These are phyloP conservation scores for Ottelia alismoides DNA, from an alignment of 106 monocot genomes.

Conservation along the genomic window DNA sequence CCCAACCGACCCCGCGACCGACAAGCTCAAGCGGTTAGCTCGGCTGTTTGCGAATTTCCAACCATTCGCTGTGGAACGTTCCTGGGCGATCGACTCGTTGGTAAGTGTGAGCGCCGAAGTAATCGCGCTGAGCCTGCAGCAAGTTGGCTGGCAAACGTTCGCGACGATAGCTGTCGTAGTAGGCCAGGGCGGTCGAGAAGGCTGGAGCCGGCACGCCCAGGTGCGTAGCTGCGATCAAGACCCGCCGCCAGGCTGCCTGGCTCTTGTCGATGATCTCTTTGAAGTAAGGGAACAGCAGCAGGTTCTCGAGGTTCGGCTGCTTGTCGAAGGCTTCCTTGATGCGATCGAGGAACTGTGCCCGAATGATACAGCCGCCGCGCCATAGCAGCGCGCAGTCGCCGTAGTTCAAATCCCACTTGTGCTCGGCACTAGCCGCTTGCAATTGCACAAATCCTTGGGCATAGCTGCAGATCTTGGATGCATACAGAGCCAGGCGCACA, in stretches of 20 bases:
- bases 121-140: constrained; percentile 21
- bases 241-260: constrained; percentile 19
- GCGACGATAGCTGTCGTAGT: constrained; percentile 19
- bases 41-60: no score
- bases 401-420: constrained; percentile 15
- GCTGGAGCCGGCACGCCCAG: constrained; percentile 17
- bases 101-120: constrained; percentile 23
- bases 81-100: constrained; percentile 17
- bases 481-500: constrained; percentile 20
- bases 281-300: constrained; percentile 15
- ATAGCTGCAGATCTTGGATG: constrained; percentile 26
- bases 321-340: constrained; percentile 21
- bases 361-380: constrained; percentile 22
- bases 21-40: no score
- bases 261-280: constrained; percentile 11
- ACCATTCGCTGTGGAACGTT: constrained; percentile 23
- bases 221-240: constrained; percentile 12
- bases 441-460: constrained; percentile 20
- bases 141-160: constrained; percentile 20
- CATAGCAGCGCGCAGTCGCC: constrained; percentile 19
- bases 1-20: no score
- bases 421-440: constrained; percentile 13
- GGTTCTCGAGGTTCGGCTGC: constrained; percentile 5
- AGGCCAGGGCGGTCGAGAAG: constrained; percentile 14
- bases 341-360: constrained; percentile 19